Percentiles rank a stretch among this genome's conserved stretches.
These are phyloP conservation scores for Schizochytrium sp. DNA, from an alignment of 108 stramenopile species.

Conservation along the genomic window DNA sequence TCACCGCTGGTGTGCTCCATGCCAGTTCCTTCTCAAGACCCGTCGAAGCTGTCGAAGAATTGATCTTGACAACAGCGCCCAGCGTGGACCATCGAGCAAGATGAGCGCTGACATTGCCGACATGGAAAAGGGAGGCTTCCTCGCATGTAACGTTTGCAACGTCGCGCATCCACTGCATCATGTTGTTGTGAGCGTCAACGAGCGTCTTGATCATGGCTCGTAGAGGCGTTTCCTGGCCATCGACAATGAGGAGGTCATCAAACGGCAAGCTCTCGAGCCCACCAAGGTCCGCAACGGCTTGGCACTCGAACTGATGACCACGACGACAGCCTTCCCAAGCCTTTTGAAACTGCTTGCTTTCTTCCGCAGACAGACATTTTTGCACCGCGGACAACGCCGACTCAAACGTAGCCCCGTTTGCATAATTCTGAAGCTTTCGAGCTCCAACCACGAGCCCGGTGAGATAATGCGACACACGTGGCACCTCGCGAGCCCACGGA, in stretches of 20 bases:
- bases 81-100: neutral
- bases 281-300: neutral
- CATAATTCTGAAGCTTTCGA: neutral
- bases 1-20: neutral
- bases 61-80: neutral
- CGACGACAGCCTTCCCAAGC: neutral
- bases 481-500: neutral
- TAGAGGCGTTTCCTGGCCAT: neutral
- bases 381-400: neutral
- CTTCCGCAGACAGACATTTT: neutral
- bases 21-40: neutral
- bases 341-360: neutral
- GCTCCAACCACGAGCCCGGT: neutral
- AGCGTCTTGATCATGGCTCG: conserved; percentile 4
- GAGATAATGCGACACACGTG: neutral
- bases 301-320: conserved; percentile 13
- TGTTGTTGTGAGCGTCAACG: neutral
- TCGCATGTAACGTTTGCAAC: neutral
- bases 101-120: neutral
- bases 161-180: neutral
- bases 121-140: neutral
- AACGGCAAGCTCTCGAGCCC: neutral
- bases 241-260: neutral
- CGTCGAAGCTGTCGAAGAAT: neutral
- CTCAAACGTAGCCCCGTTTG: neutral